Base-by-base conservation (phyloP, 2,329 filamentous ascomycete genomes). In the Didymella segeticola region DNA sequence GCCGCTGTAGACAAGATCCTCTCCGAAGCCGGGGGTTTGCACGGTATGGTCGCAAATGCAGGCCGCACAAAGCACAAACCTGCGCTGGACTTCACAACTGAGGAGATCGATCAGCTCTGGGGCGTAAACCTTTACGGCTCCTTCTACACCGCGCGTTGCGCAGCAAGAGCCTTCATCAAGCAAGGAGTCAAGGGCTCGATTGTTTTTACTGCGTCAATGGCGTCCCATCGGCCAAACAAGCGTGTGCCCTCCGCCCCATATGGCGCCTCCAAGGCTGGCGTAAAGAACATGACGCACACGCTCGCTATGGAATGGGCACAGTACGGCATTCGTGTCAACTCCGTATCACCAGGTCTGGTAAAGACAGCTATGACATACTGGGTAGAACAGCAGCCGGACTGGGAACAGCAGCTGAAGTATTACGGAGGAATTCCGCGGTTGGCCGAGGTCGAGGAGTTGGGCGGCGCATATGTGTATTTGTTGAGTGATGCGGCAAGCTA, bases 371-470 rank as follows among this genome's bases (percentile, higher is more conserved):
- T 77, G 74, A 75, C 73, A 12, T 75, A 75, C 58, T 76, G 79
- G 60, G 80, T 85, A 5, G 76, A 79, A 52, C 77, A 77, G n/a
- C 73, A 77, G 14, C 79, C 80, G 0, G 82, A 84, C 63, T 85
- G 82, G 83, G 79, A 81, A 51, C 71, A 77, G 56, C 81, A 85
- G 71, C 78, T 85, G 73, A 79, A 83, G 68, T 84, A 85, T 63
- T 84, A 84, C 60, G 81, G 82, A 3, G 82, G 82, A 3, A 84
- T 85, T 75, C 82, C 81, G 10, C 71, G 82, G 23, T 60, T 85
- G 30, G 83, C 82, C 0, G 76, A 81, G 41, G 78, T 80, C 0
- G 77, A 81, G 57, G 82, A 85, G 67, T 69, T 85, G 2, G 81
- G 82, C 2, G 82, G 82, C 12, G 82, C 82, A 1, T 85, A 84